Conservation (phyloP, 73 alveolate species). For the Tetrahymena borealis region DNA sequence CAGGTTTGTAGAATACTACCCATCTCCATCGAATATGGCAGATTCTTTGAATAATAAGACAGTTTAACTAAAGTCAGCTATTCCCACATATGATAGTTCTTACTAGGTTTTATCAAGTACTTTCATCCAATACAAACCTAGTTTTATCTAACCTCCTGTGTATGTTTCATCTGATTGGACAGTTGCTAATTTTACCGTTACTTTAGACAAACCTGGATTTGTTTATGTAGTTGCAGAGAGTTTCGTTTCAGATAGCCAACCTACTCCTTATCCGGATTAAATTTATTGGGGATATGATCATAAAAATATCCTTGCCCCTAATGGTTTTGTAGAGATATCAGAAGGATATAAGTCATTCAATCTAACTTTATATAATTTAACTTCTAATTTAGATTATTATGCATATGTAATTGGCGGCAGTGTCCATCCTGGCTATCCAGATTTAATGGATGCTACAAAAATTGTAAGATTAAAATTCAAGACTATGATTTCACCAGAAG, state of each 20-base stretch:
- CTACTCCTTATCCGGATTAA: slow-evolving; percentile 25
- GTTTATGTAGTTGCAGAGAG: slow-evolving; percentile 27
- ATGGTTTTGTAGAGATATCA: slow-evolving; percentile 16
- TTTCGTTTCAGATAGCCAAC: neutral
- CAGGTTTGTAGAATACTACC: neutral
- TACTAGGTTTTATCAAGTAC: slow-evolving; percentile 3
- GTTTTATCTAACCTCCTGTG: slow-evolving; percentile 10
- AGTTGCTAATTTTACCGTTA: slow-evolving; percentile 3
- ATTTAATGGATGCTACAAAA: slow-evolving; percentile 23
- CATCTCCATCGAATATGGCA: slow-evolving; percentile 10
- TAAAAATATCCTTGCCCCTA: slow-evolving; percentile 25
- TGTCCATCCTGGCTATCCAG: neutral
- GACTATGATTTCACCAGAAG: neutral
- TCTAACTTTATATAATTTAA: slow-evolving; percentile 2
- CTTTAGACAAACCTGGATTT: slow-evolving; percentile 29
- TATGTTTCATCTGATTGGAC: slow-evolving; percentile 7
- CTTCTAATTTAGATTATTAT: slow-evolving; percentile 18
- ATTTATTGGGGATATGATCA: slow-evolving; percentile 32
- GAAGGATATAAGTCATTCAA: slow-evolving; percentile 17
- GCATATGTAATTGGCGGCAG: slow-evolving; percentile 31
- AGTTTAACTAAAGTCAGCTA: neutral
- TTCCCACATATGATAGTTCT: slow-evolving; percentile 10
- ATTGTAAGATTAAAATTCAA: neutral
- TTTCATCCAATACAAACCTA: slow-evolving; percentile 13
- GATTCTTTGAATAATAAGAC: slow-evolving; percentile 16